Base-by-base conservation (phyloP, 352 stramenopile species). In the Phytophthora cryptogea region DNA sequence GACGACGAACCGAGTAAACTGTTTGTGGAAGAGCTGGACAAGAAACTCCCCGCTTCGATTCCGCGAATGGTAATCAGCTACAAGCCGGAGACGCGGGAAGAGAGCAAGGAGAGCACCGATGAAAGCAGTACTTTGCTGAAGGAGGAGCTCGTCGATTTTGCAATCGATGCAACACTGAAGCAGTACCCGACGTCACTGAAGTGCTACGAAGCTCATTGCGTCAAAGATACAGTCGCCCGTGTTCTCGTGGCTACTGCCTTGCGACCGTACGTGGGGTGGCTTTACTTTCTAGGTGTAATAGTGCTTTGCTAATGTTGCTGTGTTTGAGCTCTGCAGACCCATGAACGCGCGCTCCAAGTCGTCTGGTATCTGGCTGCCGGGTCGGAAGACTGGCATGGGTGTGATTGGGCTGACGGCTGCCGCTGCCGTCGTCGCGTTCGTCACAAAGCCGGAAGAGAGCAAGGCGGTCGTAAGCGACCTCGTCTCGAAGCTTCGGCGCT, bases 11-110 rank as follows among this genome's bases (percentile, higher is more conserved):
- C 65, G 41, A 87, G 77, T 51, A 70, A 77, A 47, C 46, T 66
- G 9, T 55, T 71, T 28, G 79, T 76, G 8, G 76, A 89, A 50
- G 77, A 85, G 28, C 48, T 81, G 61, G 71, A 77, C 54, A 80
- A 78, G 56, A 81, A 81, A 54, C 47, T 90, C 13, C 74, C 80
- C 16, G 54, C 59, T 8, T 58, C 68, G 20, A 84, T 92, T 30
- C 80, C 80, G 30, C 80, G 72, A 49, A 66, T 92, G 20, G 72
- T 89, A 23, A 61, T 93, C 26, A 85, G 76, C 35, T 72, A 80
- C 54, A 83, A 83, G 43, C 54, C 63, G 7, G 43, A 76, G 53
- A 54, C 54, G 48, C 60, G 42, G 37, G 46, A 45, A 7, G 36
- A 61, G 42, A 31, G 33, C 13, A 64, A 63, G 17, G 53, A 70